Evolutionary conservation across 495 filamentous ascomycete genomes (phyloP).

Genomic region (Baudoinia panamericana): DNA sequence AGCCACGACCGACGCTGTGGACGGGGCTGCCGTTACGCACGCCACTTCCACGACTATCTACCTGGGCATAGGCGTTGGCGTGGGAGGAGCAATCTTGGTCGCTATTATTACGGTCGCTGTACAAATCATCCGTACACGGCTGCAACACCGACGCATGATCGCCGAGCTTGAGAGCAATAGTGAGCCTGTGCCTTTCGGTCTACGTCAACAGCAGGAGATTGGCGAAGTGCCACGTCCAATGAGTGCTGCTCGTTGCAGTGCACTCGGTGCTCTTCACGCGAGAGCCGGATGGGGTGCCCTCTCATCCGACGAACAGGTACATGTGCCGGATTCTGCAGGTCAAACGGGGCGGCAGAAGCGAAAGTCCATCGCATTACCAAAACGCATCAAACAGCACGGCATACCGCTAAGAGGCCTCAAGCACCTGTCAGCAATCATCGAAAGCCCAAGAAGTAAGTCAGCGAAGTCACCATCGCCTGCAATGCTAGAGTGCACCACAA

Average conservation of each 20-base stretch:
- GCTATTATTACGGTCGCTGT: slow-evolving; percentile 3
- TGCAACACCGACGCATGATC: slow-evolving; percentile 3
- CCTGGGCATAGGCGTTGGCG: slow-evolving; percentile 4
- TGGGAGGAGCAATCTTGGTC: slow-evolving; percentile 7
- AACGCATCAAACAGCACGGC: slow-evolving; percentile 1
- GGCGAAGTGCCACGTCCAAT: slow-evolving; percentile 10
- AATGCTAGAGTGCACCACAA: not conserved
- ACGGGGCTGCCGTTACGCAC: not conserved
- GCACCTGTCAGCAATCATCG: slow-evolving; percentile 17
- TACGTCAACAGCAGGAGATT: slow-evolving; percentile 7
- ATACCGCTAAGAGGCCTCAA: slow-evolving; percentile 15
- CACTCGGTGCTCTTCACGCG: slow-evolving; percentile 7
- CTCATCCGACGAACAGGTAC: slow-evolving; percentile 12
- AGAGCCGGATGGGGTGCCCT: slow-evolving; percentile 16
- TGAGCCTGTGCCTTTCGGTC: too few relatives aligned
- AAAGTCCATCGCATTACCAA: slow-evolving; percentile 9
- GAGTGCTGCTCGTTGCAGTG: slow-evolving; percentile 1
- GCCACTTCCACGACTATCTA: not conserved
- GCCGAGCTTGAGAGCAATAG: slow-evolving; percentile 1
- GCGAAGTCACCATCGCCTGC: slow-evolving; percentile 3
- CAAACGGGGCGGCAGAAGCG: slow-evolving; percentile 2
- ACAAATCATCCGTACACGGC: slow-evolving; percentile 5
- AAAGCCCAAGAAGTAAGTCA: slow-evolving; percentile 10
- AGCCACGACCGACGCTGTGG: not conserved
- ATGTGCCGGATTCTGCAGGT: not conserved